These are phyloP conservation scores for Fusarium subtropicale DNA, from an alignment of 2,329 filamentous ascomycete genomes.

Conservation along the genomic window DNA sequence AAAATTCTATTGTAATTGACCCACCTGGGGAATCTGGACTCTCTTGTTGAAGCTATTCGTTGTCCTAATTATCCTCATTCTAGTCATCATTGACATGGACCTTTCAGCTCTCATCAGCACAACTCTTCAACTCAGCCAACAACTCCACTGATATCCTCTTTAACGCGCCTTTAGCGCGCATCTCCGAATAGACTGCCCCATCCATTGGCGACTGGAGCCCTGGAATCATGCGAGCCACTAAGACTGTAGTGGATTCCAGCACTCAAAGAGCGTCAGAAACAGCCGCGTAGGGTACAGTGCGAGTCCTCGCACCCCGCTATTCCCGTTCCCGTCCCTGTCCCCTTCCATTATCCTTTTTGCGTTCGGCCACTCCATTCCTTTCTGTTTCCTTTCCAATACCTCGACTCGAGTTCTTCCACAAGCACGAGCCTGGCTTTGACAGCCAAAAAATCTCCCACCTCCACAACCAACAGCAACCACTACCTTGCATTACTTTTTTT, in stretches of 20 bases:
- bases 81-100: not conserved
- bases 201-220: conserved; percentile 21
- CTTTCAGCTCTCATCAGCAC: conserved; percentile 16
- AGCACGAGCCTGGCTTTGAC: conserved; percentile 39
- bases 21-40: not conserved
- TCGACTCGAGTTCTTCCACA: conserved; percentile 22
- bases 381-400: conserved; percentile 39
- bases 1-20: not conserved
- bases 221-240: conserved; percentile 33
- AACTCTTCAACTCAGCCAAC: conserved; percentile 7
- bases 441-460: conserved; percentile 47
- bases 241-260: conserved; percentile 36
- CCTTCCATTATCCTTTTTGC: conserved; percentile 40
- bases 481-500: conserved; percentile 12
- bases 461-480: conserved; percentile 35
- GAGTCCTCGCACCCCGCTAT: conserved; percentile 31
- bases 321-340: conserved; percentile 44
- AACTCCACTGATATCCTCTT: conserved; percentile 29
- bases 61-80: not conserved
- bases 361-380: conserved; percentile 45
- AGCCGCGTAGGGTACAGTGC: conserved; percentile 42
- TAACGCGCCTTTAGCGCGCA: conserved; percentile 43
- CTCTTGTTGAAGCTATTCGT: not conserved
- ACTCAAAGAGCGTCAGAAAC: conserved; percentile 31
- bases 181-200: conserved; percentile 35